These are phyloP conservation scores for Hypseocharis bilobata DNA, from an alignment of 441 rosid genomes.

Conservation along the genomic window DNA sequence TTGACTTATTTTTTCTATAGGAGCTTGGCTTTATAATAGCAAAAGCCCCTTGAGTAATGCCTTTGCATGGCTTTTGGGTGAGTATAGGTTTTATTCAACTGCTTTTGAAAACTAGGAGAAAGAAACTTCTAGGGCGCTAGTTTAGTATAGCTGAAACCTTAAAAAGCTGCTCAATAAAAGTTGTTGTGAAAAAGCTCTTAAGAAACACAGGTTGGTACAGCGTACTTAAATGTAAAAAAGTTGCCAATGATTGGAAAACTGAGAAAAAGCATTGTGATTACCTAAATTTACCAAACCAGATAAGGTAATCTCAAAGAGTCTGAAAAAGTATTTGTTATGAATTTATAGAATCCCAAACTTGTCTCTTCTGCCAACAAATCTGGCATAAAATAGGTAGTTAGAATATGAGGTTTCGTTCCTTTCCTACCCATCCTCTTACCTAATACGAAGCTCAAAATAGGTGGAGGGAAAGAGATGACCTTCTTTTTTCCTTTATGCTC, in stretches of 20 bases:
- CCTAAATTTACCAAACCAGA: neutral
- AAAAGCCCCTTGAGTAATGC: neutral
- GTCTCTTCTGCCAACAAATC: too few relatives aligned
- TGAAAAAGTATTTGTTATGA: too few relatives aligned
- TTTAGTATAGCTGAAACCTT: neutral
- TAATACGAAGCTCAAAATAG: too few relatives aligned
- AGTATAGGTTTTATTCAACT: neutral
- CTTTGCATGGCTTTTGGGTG: neutral
- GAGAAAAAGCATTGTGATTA: neutral
- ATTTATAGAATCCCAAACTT: too few relatives aligned
- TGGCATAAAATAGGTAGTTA: too few relatives aligned
- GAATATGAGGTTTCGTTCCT: too few relatives aligned
- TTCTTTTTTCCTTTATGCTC: too few relatives aligned
- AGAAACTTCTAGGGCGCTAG: neutral
- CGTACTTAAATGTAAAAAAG: too few relatives aligned
- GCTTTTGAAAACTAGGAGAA: neutral
- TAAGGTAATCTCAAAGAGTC: neutral
- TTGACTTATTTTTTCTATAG: neutral
- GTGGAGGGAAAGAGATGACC: too few relatives aligned
- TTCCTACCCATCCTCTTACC: too few relatives aligned
- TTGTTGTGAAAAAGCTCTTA: too few relatives aligned
- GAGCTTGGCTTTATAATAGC: neutral
- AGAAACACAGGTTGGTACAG: too few relatives aligned
- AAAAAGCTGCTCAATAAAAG: neutral
- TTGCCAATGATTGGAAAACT: neutral